A percentile compares a stretch with the other conserved stretches of the same genome.
Evolutionary conservation across 2,329 filamentous ascomycete species (phyloP).

Genomic region (Aspergillus sp.): DNA sequence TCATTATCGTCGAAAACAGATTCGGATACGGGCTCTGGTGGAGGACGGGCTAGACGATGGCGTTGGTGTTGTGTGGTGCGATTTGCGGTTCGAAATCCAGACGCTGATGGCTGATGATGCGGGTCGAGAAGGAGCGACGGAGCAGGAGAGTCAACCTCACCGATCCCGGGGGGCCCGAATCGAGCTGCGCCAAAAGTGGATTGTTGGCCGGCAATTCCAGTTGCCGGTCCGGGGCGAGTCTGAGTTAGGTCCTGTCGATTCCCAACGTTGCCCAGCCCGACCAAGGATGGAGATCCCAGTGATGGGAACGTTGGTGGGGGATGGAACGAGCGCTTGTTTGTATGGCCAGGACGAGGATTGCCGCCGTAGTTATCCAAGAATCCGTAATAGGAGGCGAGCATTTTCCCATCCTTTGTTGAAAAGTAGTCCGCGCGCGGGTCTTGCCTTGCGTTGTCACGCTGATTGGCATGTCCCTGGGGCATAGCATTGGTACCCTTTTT

Average conservation of each 20-base stretch:
- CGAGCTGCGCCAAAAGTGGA: conserved; percentile 29
- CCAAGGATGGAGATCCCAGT: conserved; percentile 59
- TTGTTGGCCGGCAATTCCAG: conserved; percentile 25
- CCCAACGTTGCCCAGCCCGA: conserved; percentile 47
- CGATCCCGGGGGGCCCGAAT: conserved; percentile 23
- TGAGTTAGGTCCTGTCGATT: conserved; percentile 30
- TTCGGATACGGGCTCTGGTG: conserved; percentile 25
- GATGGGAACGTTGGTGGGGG: conserved; percentile 74
- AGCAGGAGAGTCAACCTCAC: conserved; percentile 37
- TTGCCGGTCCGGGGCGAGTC: conserved; percentile 18
- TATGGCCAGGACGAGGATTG: conserved; percentile 65
- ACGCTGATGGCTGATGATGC: conserved; percentile 45
- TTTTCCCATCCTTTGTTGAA: conserved; percentile 92
- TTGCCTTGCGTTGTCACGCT: conserved; percentile 36
- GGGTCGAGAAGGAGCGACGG: conserved; percentile 48
- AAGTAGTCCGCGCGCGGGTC: conserved; percentile 90
- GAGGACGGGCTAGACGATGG: conserved; percentile 29
- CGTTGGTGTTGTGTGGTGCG: conserved; percentile 28
- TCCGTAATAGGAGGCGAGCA: conserved; percentile 94
- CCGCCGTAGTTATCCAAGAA: conserved; percentile 90
- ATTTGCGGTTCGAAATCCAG: conserved; percentile 33
- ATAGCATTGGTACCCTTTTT: conserved; percentile 70
- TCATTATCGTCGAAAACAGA: conserved; percentile 34
- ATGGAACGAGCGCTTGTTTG: conserved; percentile 60
- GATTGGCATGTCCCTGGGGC: conserved; percentile 39